Base-by-base conservation (phyloP, 495 filamentous ascomycete species). In the Cercophora sp. region DNA sequence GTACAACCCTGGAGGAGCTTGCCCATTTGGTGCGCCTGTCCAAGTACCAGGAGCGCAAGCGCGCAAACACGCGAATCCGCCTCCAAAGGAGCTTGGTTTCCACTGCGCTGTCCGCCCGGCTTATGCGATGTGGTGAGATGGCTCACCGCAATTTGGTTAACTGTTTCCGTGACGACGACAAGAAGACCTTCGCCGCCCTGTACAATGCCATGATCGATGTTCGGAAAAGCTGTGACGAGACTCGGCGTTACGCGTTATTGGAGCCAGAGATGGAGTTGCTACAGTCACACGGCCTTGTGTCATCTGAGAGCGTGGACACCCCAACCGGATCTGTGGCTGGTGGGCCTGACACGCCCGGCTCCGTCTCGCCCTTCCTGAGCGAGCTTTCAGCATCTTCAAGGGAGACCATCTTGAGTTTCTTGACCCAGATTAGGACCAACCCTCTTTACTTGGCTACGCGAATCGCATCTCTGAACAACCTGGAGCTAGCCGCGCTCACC, bases 121-220 rank as follows among this genome's bases (percentile, higher is more conserved):
- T 94, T 64, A 79, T 85, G 68, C 82, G 88, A 52, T 85, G 85
- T 54, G 86, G 87, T 48, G 84, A 87, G 59, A 81, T 87, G 36
- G 83, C 87, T 45, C 85, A 93, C 68, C 80, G 86, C 15, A 88
- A 86, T 56, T 74, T 98, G 61, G 88, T 93, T 57, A 91, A 98
- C 62, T 81, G 82, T 63, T 89, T 95, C 68, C 87, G 86, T 59
- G 84, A 86, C 41, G 91, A 95, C 65, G 89, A 96, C 68, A 95
- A 93, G 73, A 83, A 84, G 60, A 85, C 78, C 58, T 98, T 98
- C 71, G 86, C 86, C 48, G 81, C 80, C 61, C 74, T 96, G 40
- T 96, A 91, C 67, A 88, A 92, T 75, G 86, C 89, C 43, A 77
- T 96, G 54, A 85, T 90, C 72, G 89, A 96, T 70, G 85, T 96